Base-by-base conservation (phyloP, 495 filamentous ascomycete species). In the Paragyromitra xinjiangensis region DNA sequence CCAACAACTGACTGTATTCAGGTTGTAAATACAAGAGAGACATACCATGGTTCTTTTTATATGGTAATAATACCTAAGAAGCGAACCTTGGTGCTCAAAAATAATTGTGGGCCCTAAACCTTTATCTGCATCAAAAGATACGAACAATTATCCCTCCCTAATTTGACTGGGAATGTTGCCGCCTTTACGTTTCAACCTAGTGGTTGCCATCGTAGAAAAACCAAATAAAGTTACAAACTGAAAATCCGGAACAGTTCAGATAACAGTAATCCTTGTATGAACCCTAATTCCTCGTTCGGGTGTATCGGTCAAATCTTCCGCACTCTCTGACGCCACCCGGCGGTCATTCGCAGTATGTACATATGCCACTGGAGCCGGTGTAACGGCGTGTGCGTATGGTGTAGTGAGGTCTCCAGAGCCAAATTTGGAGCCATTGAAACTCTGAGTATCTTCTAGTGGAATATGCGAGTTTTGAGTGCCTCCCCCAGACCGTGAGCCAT, bases 361-460 rank as follows among this genome's bases (percentile, higher is more conserved):
- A 55, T 55, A 55, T 7, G n/a, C 51, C 51, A 55, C 51, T 8
- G 51, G 51, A 6, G 51, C 51, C 7, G 51, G 51, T 0, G 51
- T 55, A n/a, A 26, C n/a, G 19, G 51, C 51, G n/a, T 55, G 51
- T n/a, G 51, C 4, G 19, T 55, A 55, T 6, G 51, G 51, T 55
- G 19, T 55, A 24, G 7, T 55, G 51, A 55, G 51, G n/a, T 55
- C 51, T 6, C 51, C 51, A 55, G 51, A 55, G n/a, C n/a, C 51
- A 55, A 55, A 55, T 19, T 55, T 55, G 19, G 51, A 55, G 14
- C 24, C 51, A 8, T 19, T 22, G 3, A 55, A 26, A n/a, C 51
- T 55, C 19, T 55, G 51, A 24, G 51, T 55, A 19, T 55, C 51
- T 55, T 55, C 51, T 0, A 55, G 51, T 12, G 51, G 51, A 19